These are phyloP conservation scores for Pluteus cervinus DNA, from an alignment of 768 basidiomycete genomes.

Conservation along the genomic window DNA sequence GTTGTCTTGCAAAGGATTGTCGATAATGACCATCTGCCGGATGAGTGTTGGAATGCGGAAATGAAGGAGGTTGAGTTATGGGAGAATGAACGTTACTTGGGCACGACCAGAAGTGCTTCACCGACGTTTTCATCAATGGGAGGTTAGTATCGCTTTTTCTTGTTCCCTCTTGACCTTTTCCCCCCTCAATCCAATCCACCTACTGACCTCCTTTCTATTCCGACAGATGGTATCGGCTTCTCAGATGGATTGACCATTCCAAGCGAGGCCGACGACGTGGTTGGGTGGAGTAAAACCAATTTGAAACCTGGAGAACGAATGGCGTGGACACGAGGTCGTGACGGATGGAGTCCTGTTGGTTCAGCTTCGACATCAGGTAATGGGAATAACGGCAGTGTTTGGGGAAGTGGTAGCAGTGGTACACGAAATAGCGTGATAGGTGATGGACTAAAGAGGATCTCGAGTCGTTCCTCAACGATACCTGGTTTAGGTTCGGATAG, in stretches of 20 bases:
- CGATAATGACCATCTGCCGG: slow-evolving; percentile 62
- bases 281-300: slow-evolving; percentile 40
- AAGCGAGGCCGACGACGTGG: slow-evolving; percentile 5
- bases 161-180: too few relatives aligned
- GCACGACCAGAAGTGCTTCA: neutral
- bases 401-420: too few relatives aligned
- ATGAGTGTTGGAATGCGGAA: slow-evolving; percentile 59
- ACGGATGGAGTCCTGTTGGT: slow-evolving; percentile 62
- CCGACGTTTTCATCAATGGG: neutral
- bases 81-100: slow-evolving; percentile 66
- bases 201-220: too few relatives aligned
- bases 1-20: slow-evolving; percentile 33
- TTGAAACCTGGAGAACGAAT: slow-evolving; percentile 41
- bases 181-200: too few relatives aligned
- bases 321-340: slow-evolving; percentile 66
- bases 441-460: too few relatives aligned
- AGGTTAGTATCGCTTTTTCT: neutral
- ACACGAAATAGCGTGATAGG: too few relatives aligned
- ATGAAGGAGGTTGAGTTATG: slow-evolving; percentile 67
- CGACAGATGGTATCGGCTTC: too few relatives aligned
- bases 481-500: slow-evolving; percentile 29
- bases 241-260: neutral
- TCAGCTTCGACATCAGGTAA: slow-evolving; percentile 29
- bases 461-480: too few relatives aligned
- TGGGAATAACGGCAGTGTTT: too few relatives aligned